Base-by-base conservation (phyloP, 768 basidiomycete genomes). In the Russula abietina region DNA sequence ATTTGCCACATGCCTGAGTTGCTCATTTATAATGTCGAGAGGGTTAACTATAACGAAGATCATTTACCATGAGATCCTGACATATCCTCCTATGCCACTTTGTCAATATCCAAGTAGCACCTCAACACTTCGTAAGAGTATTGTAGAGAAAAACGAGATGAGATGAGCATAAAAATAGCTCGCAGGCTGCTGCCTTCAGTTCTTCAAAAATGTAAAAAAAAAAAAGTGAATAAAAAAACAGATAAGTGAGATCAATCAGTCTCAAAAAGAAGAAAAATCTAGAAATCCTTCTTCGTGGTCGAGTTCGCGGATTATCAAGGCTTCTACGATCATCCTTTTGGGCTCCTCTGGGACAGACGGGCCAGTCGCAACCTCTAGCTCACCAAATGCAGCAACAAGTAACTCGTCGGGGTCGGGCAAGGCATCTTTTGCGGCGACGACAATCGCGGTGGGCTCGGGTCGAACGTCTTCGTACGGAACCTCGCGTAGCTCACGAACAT, bases 311-410 rank as follows among this genome's bases (percentile, higher is more conserved):
- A 91, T 84, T 2, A 93, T 85, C 33, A 93, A 78, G 2, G 83
- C 91, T 71, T 93, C 90, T 11, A 91, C 89, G 52, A 92, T 91
- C 4, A 87, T 75, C n/a, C 87, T 76, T 36, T 81, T 79, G 8
- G 61, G 68, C 24, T 65, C 66, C n/a, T 69, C 61, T 46, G 39
- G 43, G 41, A 30, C 43, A 22, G 49, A 43, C 12, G 57, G 49
- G 17, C 36, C 57, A 39, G 65, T 58, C 33, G 61, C 22, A 19
- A 67, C 68, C 65, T 48, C 74, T 77, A 58, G 70, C 71, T 52
- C 69, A 71, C 11, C 69, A 56, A 64, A 24, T 45, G 59, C 59
- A 30, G 22, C 41, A 10, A 59, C 46, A 9, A 60, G 59, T 5
- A 41, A 16, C 11, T 59, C 62, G 28, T 63, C 52, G 10, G 30